A percentile compares a stretch with the other conserved stretches of the same genome.
Conservation (phyloP, 106 monocot species). For the Dendrobium catenatum region DNA sequence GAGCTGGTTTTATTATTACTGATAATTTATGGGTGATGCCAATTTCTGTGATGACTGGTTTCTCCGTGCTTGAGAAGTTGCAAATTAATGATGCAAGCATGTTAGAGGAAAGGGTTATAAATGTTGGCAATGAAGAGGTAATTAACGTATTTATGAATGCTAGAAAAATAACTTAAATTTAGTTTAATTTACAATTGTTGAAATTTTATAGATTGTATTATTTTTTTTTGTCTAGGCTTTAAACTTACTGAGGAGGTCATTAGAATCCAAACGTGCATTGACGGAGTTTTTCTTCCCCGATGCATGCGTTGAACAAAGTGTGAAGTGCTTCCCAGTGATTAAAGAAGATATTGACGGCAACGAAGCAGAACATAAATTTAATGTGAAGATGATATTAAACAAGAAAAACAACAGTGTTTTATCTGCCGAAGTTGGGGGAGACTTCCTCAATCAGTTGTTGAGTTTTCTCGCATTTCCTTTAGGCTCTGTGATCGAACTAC, state of each 20-base stretch:
- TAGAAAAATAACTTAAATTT: background rate
- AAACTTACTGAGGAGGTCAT: background rate
- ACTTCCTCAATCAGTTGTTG: background rate
- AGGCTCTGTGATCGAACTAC: background rate
- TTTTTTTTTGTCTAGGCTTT: background rate
- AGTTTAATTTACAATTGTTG: no score
- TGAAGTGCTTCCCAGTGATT: background rate
- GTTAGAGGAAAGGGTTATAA: constrained; percentile 2
- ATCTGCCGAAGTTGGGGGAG: background rate
- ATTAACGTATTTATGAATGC: background rate
- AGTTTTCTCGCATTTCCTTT: background rate
- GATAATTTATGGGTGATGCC: constrained; percentile 24
- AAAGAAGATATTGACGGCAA: background rate
- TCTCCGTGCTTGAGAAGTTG: constrained; percentile 1
- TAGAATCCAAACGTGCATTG: background rate
- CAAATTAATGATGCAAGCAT: constrained; percentile 4
- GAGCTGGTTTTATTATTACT: constrained; percentile 1
- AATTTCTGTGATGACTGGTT: background rate
- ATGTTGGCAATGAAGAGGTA: constrained; percentile 8
- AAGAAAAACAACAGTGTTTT: background rate
- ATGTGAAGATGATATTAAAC: background rate
- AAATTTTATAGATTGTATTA: no score
- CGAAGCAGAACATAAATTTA: background rate
- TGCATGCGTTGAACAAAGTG: background rate
- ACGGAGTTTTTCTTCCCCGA: background rate